Evolutionary conservation across 2,329 filamentous ascomycete genomes (phyloP).

Genomic region (Aspergillus hortae): DNA sequence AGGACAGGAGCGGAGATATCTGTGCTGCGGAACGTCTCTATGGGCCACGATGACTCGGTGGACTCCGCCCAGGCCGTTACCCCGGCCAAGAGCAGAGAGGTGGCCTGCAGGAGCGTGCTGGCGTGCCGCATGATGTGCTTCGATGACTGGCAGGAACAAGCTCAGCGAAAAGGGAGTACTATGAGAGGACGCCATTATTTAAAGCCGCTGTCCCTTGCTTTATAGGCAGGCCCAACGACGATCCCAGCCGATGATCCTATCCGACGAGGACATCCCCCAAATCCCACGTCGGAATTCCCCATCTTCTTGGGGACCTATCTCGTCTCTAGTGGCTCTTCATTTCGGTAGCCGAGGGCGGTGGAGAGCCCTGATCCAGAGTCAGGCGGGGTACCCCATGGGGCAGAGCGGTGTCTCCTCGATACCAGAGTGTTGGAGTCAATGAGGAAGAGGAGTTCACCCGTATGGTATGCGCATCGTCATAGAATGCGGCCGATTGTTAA

Average conservation of each 20-base stretch:
- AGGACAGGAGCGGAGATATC: conserved; percentile 12
- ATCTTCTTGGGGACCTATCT: neutral
- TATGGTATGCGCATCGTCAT: neutral
- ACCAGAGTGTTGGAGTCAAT: neutral
- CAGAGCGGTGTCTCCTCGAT: neutral
- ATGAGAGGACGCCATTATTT: neutral
- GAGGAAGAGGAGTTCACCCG: neutral
- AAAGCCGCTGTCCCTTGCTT: neutral
- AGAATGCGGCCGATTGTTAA: too few relatives aligned
- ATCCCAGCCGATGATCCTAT: too few relatives aligned
- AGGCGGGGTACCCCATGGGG: neutral
- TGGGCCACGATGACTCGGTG: conserved; percentile 11
- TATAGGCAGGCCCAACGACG: neutral
- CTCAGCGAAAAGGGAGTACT: neutral
- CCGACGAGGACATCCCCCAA: too few relatives aligned
- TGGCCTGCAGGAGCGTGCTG: neutral
- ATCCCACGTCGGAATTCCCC: neutral
- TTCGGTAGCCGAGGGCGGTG: neutral
- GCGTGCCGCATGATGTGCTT: neutral
- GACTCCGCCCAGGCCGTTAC: neutral
- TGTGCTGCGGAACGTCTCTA: conserved; percentile 17
- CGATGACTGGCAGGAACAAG: neutral
- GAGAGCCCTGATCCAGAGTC: neutral
- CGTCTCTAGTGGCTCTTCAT: neutral
- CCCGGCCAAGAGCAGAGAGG: neutral